Conservation (phyloP, 2,329 filamentous ascomycete genomes). For the Fusarium xylarioides region DNA sequence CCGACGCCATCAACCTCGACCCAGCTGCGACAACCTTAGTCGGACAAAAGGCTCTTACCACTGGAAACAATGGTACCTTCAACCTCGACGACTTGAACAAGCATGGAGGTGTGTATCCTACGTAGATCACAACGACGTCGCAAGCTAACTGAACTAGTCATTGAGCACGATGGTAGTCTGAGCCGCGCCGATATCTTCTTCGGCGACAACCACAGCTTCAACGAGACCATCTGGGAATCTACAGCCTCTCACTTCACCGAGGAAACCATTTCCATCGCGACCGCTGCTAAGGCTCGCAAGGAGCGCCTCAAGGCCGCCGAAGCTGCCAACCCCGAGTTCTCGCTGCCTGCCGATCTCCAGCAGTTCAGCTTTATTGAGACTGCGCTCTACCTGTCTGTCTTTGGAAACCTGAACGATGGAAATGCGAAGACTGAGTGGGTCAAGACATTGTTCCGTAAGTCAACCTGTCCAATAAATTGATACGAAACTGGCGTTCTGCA, state of each 20-base stretch:
- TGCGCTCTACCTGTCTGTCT: slow-evolving; percentile 34
- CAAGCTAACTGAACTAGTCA: slow-evolving; percentile 9
- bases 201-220: slow-evolving; percentile 38
- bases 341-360: background rate
- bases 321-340: slow-evolving; percentile 30
- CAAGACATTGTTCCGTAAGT: slow-evolving; percentile 36
- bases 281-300: slow-evolving; percentile 32
- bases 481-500: background rate
- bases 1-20: slow-evolving; percentile 36
- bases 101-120: slow-evolving; percentile 16
- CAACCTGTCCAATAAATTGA: too few species aligned
- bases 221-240: slow-evolving; percentile 32
- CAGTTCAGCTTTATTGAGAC: slow-evolving; percentile 36
- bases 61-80: slow-evolving; percentile 33
- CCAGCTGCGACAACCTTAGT: slow-evolving; percentile 37
- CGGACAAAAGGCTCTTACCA: slow-evolving; percentile 27
- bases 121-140: accelerated
- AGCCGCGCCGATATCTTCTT: slow-evolving; percentile 35
- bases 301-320: slow-evolving; percentile 26
- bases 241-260: slow-evolving; percentile 32
- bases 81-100: slow-evolving; percentile 34
- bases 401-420: slow-evolving; percentile 23
- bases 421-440: slow-evolving; percentile 37
- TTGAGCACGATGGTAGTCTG: slow-evolving; percentile 39
- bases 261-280: slow-evolving; percentile 34